Evolutionary conservation across 2,329 filamentous ascomycete genomes (phyloP), one percentile per base, ranked within the genome.

Genomic region (Diplodia corticola): DNA sequence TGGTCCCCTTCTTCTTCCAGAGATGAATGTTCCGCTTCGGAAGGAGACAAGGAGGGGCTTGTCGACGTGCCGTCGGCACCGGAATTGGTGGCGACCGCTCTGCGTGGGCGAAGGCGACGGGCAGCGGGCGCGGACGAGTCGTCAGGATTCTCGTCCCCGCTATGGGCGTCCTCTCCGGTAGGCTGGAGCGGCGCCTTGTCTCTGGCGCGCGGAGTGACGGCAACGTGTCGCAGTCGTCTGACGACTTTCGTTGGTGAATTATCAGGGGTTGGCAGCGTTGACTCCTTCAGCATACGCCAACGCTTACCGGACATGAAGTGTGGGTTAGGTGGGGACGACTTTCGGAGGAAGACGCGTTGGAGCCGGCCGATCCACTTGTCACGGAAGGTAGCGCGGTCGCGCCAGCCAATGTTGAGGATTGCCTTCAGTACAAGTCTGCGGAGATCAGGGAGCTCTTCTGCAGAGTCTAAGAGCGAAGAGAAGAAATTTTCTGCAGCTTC

Each of bases 341-440:
- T 78, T 17, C 86, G 82, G 57, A 88, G 82, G 71, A 92, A 93
- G 2, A 92, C 84, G 13, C 81, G 83, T 65, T 88, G 85, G 61
- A 97, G 80, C 69, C 84, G 88, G n/a, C 85, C 82, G 59, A 88
- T 88, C 91, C 93, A 96, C 69, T 87, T 86, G 70, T 90, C 87
- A 46, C 93, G 86, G 72, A 97, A 89, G n/a, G 85, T 84, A 20
- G 91, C 91, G 49, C 94, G 87, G 73, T 92, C 87, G 68, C 92
- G 89, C 91, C 93, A 97, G 12, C 83, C 82, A 28, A 90, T 88
- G 72, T 93, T 88, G 55, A 97, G 82, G 76, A 92, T 94, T 7
- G 66, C 66, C 72, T 89, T 91, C 70, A 97, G 85, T 1, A 86
- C 83, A 12, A 97, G 80, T 50, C 84, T 82, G 9, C 92, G 88